phyloP scores from a whole-genome alignment of 768 basidiomycete species.

The Rhizopogon roseolus region DNA sequence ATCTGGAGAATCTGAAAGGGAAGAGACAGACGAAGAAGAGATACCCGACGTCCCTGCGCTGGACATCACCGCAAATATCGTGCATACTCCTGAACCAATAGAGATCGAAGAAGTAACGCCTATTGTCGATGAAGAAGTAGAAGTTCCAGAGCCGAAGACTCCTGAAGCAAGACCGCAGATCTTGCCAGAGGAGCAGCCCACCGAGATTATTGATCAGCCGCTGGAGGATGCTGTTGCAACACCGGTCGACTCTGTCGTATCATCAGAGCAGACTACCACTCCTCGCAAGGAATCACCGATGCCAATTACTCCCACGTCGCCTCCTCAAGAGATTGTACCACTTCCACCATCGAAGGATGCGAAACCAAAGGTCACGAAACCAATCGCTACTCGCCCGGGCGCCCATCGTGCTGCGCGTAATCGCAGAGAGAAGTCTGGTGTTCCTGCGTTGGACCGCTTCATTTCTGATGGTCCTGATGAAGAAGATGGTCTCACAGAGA shows the following conservation, averaged over 20 bases:
- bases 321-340: slow-evolving; percentile 19
- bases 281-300: slow-evolving; percentile 10
- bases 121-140: slow-evolving; percentile 25
- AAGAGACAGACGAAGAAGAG: slow-evolving; percentile 35
- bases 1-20: slow-evolving; percentile 28
- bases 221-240: slow-evolving; percentile 7
- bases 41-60: slow-evolving; percentile 16
- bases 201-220: slow-evolving; percentile 5
- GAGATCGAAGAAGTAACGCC: slow-evolving; percentile 25
- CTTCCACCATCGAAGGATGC: slow-evolving; percentile 26
- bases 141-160: slow-evolving; percentile 58
- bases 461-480: slow-evolving; percentile 50
- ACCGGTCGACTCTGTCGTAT: slow-evolving; percentile 12
- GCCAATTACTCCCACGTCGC: slow-evolving; percentile 5
- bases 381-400: slow-evolving; percentile 12
- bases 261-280: slow-evolving; percentile 11
- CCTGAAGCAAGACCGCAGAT: slow-evolving; percentile 58
- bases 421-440: slow-evolving; percentile 79
- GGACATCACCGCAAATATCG: slow-evolving; percentile 1
- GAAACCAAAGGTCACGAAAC: slow-evolving; percentile 23
- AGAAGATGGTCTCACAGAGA: slow-evolving; percentile 37
- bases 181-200: slow-evolving; percentile 24
- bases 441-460: slow-evolving; percentile 73
- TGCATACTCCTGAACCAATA: slow-evolving; percentile 19
- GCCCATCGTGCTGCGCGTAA: slow-evolving; percentile 28